Evolutionary conservation across 2,329 filamentous ascomycete species (phyloP), one percentile per base, ranked within the genome.

Genomic region (Calonectria hawksworthii): DNA sequence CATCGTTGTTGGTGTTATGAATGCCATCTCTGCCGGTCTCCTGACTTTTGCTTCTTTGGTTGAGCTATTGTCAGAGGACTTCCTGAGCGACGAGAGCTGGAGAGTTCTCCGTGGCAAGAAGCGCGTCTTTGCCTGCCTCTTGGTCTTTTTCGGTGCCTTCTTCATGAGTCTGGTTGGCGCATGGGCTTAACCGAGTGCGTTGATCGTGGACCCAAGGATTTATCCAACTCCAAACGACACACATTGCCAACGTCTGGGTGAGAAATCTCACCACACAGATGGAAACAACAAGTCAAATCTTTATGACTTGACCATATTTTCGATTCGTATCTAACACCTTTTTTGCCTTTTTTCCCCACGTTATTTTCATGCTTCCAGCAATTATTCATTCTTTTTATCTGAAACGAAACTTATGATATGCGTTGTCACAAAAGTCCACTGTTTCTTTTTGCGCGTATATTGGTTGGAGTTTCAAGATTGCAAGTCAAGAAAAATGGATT

Each of bases 1-100:
- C 23, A 86, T 95, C 23, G 91, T 94, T 82, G 93, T 95, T 23
- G 93, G 93, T 3, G 90, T 94, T 80, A 95, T 94, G 87, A 95
- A 95, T 82, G 93, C 93, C 32, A 92, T 95, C 68, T 94, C 92
- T 26, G 92, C 92, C 67, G 93, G 94, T 1, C 85, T 95, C n/a
- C 85, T 95, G 11, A 87, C 94, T 3, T 95, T 94, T 83, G 93
- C 94, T 0, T 93, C 93, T 0, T 85, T 95, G 66, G 92, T 95
- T 28, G 93, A 95, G 83, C 87, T 95, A 63, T 86, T 95, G 68
- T 92, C 93, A 0, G 93, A 95, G 81, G 93, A 95, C 78, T 94
- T 95, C 77, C 82, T 93, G 41, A 92, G 90, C 74, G 91, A 93
- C 54, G 89, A 92, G 81, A 93, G 90, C 83, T 93, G 90, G 90